Conservation (phyloP, 306 rosid species). For the Gleditsia sinensis region DNA sequence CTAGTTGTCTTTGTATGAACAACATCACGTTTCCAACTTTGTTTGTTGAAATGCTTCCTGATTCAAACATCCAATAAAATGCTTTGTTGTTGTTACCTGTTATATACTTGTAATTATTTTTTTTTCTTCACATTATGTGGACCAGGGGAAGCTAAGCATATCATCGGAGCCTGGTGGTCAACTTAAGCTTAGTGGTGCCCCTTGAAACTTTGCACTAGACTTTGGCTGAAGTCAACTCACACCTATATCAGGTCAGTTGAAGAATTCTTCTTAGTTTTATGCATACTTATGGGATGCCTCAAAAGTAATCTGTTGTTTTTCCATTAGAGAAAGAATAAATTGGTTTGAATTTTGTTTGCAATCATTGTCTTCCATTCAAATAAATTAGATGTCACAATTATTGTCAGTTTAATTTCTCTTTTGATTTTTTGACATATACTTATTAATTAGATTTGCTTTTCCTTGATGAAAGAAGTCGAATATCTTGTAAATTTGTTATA, state of each 20-base stretch:
- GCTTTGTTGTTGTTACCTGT: not conserved
- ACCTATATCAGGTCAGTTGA: slow-evolving; percentile 83
- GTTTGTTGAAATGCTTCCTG: slow-evolving; percentile 18
- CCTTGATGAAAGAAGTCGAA: slow-evolving; percentile 7
- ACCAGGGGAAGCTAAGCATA: slow-evolving; percentile 95
- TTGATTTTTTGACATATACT: slow-evolving; percentile 14
- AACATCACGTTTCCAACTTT: slow-evolving; percentile 3
- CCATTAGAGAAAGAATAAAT: not conserved
- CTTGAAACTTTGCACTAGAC: slow-evolving; percentile 98
- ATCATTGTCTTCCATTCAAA: not conserved
- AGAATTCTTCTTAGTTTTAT: not conserved
- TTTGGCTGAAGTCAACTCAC: slow-evolving; percentile 96
- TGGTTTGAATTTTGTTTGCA: not conserved
- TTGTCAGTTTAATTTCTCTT: not conserved
- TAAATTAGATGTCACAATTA: slow-evolving; percentile 2
- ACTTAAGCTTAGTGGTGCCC: slow-evolving; percentile 99
- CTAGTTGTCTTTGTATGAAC: slow-evolving; percentile 16
- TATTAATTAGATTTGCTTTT: slow-evolving; percentile 4
- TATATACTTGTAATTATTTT: not conserved
- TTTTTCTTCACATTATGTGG: slow-evolving; percentile 24
- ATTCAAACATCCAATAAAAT: slow-evolving; percentile 20
- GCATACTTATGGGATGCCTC: not conserved
- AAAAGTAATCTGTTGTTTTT: slow-evolving; percentile 1
- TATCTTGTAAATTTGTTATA: slow-evolving; percentile 31
- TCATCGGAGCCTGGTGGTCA: slow-evolving; percentile 99